Evolutionary conservation across 1,284 basidiomycete species (phyloP), one percentile per base, ranked within the genome.

Genomic region (Cutaneotrichosporon mucoides): DNA sequence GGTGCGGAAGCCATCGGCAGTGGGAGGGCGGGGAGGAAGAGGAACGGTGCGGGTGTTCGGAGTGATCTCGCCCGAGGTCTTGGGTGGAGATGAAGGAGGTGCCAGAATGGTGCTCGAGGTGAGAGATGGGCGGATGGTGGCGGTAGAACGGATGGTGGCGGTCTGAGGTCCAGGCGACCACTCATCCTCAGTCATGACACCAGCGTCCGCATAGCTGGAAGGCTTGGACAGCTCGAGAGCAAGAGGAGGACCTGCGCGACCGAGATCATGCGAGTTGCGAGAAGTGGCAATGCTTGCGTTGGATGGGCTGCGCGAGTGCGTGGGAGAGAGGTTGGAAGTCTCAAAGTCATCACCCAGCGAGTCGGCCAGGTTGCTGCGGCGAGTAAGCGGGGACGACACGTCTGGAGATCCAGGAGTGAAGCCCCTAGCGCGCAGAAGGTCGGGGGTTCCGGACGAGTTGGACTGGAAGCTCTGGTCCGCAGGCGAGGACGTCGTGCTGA

Each of bases 391-490:
- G 4, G 65, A 66, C 0, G 59, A 47, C 8, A 59, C 49, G 46
- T 42, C 56, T 3, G 55, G 40, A 7, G 61, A 33, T 2, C 63
- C 16, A 0, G 70, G 63, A 3, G 63, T 43, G 10, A 61, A 33
- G 15, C 53, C 61, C 34, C 72, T 60, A 38, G 37, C 8, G 2
- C 73, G 73, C 11, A 76, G 70, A 6, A 76, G 67, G 48, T 76
- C 75, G 13, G 75, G 75, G 0, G 75, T 76, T 38, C 66, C 73
- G n/a, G 73, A 72, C 16, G 65, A 68, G 34, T 40, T 61, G 6
- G 75, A 73, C 56, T 66, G 65, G 67, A 75, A 75, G 56, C 71
- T 73, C 53, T 62, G 66, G 61, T 76, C 75, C 1, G 68, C 66
- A 1, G 55, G 37, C 10, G 48, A 54, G 9, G 42, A 47, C 1